These are phyloP conservation scores for Boletus sensibilis DNA, from an alignment of 768 basidiomycete species.

Conservation along the genomic window DNA sequence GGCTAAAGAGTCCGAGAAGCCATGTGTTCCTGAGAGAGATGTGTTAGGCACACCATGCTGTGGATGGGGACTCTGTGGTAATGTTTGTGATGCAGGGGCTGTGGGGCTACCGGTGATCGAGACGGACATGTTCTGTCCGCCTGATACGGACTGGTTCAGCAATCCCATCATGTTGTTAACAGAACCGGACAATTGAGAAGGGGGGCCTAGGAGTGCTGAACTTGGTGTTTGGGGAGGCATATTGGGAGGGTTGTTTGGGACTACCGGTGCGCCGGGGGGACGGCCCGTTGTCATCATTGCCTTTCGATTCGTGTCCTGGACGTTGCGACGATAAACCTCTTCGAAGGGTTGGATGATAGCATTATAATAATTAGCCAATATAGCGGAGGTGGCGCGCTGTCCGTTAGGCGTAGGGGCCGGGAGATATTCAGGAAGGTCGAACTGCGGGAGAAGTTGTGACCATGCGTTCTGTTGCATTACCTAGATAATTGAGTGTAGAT, in stretches of 20 bases:
- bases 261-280: conserved; percentile 14
- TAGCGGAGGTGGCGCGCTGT: conserved; percentile 45
- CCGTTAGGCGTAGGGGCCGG: conserved; percentile 47
- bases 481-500: conserved; percentile 30
- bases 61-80: conserved; percentile 33
- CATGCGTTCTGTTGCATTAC: conserved; percentile 55
- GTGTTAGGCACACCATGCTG: conserved; percentile 23
- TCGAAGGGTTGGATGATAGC: conserved; percentile 70
- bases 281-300: conserved; percentile 45
- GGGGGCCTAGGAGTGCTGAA: conserved; percentile 9
- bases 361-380: conserved; percentile 60
- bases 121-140: conserved; percentile 18
- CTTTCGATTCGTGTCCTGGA: conserved; percentile 59
- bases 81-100: conserved; percentile 22
- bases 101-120: conserved; percentile 27
- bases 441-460: conserved; percentile 50
- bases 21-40: conserved; percentile 26
- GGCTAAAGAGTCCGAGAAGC: conserved; percentile 26
- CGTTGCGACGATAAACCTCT: conserved; percentile 61
- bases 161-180: conserved; percentile 25
- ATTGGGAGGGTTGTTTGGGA: conserved; percentile 17
- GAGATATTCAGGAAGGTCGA: conserved; percentile 61
- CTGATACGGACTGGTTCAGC: conserved; percentile 25
- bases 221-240: conserved; percentile 17
- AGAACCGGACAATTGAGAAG: conserved; percentile 23